A percentile compares a stretch with the other conserved stretches of the same genome.
Conservation (phyloP, 257 asterid genomes). For the Solanum rostratum region DNA sequence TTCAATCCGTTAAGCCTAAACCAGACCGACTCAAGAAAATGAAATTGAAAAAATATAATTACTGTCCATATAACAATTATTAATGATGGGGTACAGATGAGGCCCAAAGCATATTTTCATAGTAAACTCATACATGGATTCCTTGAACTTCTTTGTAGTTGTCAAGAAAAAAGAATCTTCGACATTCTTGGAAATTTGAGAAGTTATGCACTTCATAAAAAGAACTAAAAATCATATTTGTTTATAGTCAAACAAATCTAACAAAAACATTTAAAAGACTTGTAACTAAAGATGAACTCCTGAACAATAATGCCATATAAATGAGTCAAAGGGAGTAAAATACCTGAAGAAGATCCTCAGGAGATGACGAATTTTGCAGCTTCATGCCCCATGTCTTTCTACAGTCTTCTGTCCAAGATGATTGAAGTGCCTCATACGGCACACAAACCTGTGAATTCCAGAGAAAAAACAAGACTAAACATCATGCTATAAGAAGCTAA, state of each 20-base stretch:
- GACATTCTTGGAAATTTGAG: not conserved
- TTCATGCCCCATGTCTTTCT: conserved; percentile 67
- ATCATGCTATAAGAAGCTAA: not conserved
- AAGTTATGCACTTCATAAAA: not conserved
- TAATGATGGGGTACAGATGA: not conserved
- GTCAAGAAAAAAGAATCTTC: not conserved
- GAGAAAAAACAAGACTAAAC: not conserved
- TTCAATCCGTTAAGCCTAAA: not conserved
- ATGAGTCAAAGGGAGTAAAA: not conserved
- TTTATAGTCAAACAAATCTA: not conserved
- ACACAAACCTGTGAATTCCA: conserved; percentile 50
- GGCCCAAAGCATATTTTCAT: not conserved
- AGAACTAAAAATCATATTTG: not conserved
- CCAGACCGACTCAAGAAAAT: not conserved
- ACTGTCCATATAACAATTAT: not conserved
- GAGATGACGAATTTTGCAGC: conserved; percentile 49
- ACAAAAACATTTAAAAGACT: not conserved
- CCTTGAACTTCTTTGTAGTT: not conserved
- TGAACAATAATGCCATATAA: not conserved
- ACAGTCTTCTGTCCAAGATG: conserved; percentile 71
- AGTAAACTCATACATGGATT: not conserved
- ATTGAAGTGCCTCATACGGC: conserved; percentile 67
- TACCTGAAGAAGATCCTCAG: conserved; percentile 77
- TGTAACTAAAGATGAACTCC: not conserved
- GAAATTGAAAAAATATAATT: not conserved